Base-by-base conservation (phyloP, 805 yeast genomes). In the Pichia ethanolica region DNA sequence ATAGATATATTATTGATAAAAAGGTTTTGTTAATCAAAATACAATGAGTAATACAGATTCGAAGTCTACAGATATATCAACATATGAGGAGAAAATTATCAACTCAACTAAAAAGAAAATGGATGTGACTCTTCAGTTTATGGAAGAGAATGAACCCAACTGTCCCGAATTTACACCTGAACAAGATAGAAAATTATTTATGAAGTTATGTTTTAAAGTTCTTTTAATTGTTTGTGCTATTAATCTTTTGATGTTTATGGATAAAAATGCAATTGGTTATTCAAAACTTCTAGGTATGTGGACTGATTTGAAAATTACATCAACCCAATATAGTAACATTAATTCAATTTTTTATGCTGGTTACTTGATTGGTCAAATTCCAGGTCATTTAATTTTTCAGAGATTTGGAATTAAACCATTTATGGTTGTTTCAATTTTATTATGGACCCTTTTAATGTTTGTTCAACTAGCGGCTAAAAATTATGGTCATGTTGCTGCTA, bases 271-370 rank as follows among this genome's bases (percentile, higher is more conserved):
- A 12, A 65, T 75, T 1, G 70, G 71, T 4, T 57, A 38, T 38
- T 10, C 41, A 13, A 12, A 10, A 10, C 5, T 38, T 9, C 25
- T 38, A 9, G 41, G 41, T 5, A 10, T 38, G 13, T 38, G 41
- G 41, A 5, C 25, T 5, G 41, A 38, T 20, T 25, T 28, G 10
- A 5, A 38, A 9, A 12, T 38, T 4, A n/a, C 13, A 5, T 5
- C 78, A 30, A 63, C 65, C 28, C 72, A 72, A 53, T 55, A 67
- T 46, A 66, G 65, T 59, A 73, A 74, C 54, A 73, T 74, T 48
- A 64, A 74, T 20, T 74, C 76, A 52, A 73, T 81, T 3, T 78
- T 76, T 55, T 77, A 77, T 55, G 77, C 70, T 27, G 82, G 81
- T 5, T 76, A 67, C 53, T 59, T 71, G 7, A 60, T 73, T 25